phyloP scores from a whole-genome alignment of 768 basidiomycete genomes.

The Trametes punicea region DNA sequence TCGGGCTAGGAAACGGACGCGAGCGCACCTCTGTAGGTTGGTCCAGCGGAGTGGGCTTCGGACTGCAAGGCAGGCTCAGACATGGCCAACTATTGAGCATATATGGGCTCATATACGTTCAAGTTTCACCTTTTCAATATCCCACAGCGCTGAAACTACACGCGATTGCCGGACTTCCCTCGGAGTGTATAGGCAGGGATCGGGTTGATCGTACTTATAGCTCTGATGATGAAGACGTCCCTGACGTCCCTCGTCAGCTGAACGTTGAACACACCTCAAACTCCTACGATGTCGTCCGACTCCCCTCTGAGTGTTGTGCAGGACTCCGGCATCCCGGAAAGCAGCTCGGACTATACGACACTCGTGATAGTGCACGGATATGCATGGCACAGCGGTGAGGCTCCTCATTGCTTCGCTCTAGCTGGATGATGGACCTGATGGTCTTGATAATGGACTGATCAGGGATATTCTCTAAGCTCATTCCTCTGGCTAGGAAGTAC shows the following conservation, averaged over 20 bases:
- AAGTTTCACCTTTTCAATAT: too few species aligned
- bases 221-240: neutral
- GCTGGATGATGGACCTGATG: neutral
- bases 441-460: neutral
- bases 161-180: too few species aligned
- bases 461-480: slow-evolving; percentile 11
- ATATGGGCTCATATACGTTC: too few species aligned
- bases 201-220: too few species aligned
- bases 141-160: too few species aligned
- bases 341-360: slow-evolving; percentile 19
- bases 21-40: too few species aligned
- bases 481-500: slow-evolving; percentile 14
- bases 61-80: too few species aligned
- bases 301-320: slow-evolving; percentile 4
- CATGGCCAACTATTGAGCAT: too few species aligned
- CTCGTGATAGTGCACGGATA: slow-evolving; percentile 24
- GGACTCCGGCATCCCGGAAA: slow-evolving; percentile 22
- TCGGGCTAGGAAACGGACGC: too few species aligned
- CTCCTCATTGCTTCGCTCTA: neutral
- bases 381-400: slow-evolving; percentile 20
- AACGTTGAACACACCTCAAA: neutral
- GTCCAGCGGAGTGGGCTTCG: too few species aligned
- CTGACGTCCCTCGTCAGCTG: neutral
- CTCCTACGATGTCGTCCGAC: neutral
- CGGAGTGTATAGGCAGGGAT: too few species aligned